These are phyloP conservation scores for Diplosphaera chodatii DNA, from an alignment of 139 green algal genomes.

Conservation along the genomic window DNA sequence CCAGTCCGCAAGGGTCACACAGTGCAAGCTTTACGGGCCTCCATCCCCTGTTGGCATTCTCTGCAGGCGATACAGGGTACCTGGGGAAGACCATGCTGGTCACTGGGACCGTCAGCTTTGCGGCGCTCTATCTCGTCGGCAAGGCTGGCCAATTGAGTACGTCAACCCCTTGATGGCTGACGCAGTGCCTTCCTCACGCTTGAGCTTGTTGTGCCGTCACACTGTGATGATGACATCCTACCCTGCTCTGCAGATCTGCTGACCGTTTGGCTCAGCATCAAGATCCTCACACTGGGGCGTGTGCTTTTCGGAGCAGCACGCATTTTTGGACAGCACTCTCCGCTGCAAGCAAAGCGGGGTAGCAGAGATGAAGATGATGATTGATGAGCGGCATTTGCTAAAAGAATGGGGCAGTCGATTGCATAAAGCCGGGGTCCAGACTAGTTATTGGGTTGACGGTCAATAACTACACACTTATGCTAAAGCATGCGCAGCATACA, in stretches of 20 bases:
- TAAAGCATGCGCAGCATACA: too few relatives aligned
- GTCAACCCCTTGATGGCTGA: not conserved
- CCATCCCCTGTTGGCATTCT: too few relatives aligned
- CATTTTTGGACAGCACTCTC: not conserved
- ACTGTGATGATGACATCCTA: not conserved
- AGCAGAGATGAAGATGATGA: not conserved
- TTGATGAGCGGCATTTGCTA: not conserved
- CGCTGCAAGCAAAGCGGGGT: not conserved
- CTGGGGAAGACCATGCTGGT: not conserved
- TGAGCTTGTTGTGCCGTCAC: not conserved
- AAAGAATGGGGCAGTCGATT: too few relatives aligned
- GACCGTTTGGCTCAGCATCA: slow-evolving; percentile 1
- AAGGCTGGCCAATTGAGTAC: not conserved
- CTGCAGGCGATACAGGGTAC: not conserved
- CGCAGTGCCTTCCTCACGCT: not conserved
- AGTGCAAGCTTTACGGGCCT: too few relatives aligned
- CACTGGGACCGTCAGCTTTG: not conserved
- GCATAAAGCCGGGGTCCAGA: too few relatives aligned
- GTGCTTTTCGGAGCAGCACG: not conserved
- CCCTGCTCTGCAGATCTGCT: not conserved
- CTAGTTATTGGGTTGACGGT: too few relatives aligned
- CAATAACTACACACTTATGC: too few relatives aligned
- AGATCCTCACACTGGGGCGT: slow-evolving; percentile 10
- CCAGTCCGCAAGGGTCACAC: too few relatives aligned
- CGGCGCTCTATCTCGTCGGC: not conserved